phyloP scores from a whole-genome alignment of 148 eudicot genomes.

The Nepenthes mirabilis region DNA sequence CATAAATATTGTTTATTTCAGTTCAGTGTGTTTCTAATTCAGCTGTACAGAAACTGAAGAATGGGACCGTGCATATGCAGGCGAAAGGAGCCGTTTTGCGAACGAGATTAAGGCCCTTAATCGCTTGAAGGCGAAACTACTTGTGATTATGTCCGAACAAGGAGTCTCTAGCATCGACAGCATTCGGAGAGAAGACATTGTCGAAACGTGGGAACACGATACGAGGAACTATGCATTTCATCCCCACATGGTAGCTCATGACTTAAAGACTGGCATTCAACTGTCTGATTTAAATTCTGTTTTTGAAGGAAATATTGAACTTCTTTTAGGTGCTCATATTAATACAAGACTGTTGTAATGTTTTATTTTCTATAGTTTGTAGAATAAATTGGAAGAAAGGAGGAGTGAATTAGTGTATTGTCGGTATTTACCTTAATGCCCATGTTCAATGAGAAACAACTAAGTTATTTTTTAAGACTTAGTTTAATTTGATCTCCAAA shows the following conservation, averaged over 20 bases:
- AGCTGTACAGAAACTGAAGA: too few relatives aligned
- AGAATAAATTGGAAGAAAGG: too few relatives aligned
- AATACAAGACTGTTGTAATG: constrained; percentile 23
- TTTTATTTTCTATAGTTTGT: too few relatives aligned
- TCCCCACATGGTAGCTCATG: constrained; percentile 60
- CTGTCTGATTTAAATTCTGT: constrained; percentile 52
- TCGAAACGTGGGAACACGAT: constrained; percentile 35
- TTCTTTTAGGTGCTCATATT: constrained; percentile 52
- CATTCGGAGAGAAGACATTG: constrained; percentile 22
- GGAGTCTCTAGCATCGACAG: constrained; percentile 23
- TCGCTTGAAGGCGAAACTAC: constrained; percentile 70
- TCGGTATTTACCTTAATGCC: too few relatives aligned
- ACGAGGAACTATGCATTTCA: constrained; percentile 45
- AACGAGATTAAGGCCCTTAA: constrained; percentile 86
- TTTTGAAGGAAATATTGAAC: constrained; percentile 65
- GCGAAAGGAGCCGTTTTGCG: constrained; percentile 66
- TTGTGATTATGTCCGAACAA: constrained; percentile 40
- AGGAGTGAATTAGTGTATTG: too few relatives aligned
- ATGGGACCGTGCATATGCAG: constrained; percentile 21
- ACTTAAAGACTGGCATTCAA: constrained; percentile 64
- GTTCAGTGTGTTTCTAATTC: too few relatives aligned
- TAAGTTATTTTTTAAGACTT: too few relatives aligned
- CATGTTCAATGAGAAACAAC: too few relatives aligned
- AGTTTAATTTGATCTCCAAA: too few relatives aligned
- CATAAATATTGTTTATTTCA: too few relatives aligned